Percentiles rank a stretch among this genome's conserved stretches.
These are phyloP conservation scores for Celoporthe dispersa DNA, from an alignment of 2,329 filamentous ascomycete species.

Conservation along the genomic window DNA sequence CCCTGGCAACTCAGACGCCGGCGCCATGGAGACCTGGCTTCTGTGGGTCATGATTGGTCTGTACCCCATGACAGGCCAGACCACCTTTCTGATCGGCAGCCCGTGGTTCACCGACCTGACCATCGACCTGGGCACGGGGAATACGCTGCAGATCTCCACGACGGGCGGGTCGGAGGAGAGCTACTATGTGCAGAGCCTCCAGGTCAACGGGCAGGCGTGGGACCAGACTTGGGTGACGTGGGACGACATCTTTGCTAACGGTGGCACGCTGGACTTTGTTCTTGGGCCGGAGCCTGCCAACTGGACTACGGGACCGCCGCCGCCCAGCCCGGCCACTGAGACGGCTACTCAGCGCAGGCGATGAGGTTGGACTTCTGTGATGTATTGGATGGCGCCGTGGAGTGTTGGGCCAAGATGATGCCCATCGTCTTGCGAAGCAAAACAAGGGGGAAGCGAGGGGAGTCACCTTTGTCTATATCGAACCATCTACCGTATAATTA, in stretches of 20 bases:
- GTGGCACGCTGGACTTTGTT: conserved; percentile 67
- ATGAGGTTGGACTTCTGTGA: not conserved
- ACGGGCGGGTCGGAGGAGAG: conserved; percentile 51
- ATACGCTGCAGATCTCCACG: conserved; percentile 58
- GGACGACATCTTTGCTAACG: conserved; percentile 67
- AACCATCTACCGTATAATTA: not conserved
- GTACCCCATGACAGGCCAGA: conserved; percentile 71
- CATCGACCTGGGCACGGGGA: conserved; percentile 56
- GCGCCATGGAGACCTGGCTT: conserved; percentile 73
- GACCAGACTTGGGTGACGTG: conserved; percentile 67
- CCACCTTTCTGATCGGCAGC: conserved; percentile 67
- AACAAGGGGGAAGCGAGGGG: no score
- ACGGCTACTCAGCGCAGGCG: conserved; percentile 3
- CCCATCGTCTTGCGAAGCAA: no score
- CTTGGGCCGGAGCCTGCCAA: conserved; percentile 56
- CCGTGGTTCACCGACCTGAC: conserved; percentile 66
- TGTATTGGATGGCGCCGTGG: not conserved
- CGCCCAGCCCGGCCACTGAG: conserved; percentile 61
- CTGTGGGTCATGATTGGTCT: conserved; percentile 72
- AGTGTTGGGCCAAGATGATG: no score
- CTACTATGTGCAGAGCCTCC: conserved; percentile 68
- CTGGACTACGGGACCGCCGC: conserved; percentile 64
- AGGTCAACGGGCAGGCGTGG: conserved; percentile 68
- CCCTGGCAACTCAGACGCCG: conserved; percentile 74
- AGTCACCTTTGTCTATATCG: not conserved